phyloP scores from a whole-genome alignment of 2,329 filamentous ascomycete genomes.

The Colletotrichum lini region DNA sequence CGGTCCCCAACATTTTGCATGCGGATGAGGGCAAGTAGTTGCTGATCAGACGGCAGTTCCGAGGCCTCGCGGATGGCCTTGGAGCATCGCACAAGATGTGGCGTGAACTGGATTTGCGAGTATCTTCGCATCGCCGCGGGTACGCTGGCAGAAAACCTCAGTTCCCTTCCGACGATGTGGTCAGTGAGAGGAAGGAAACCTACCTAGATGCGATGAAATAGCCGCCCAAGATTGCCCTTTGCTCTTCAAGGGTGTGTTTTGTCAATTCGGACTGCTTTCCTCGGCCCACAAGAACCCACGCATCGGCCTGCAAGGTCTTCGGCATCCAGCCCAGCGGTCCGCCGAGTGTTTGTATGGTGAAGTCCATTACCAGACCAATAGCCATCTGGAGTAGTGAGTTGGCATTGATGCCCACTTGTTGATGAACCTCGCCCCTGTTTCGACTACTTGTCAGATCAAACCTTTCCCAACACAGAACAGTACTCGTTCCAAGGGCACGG shows the following conservation, averaged over 20 bases:
- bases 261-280: slow-evolving; percentile 38
- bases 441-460: not conserved
- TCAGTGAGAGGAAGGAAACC: not conserved
- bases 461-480: not conserved
- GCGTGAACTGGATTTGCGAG: slow-evolving; percentile 50
- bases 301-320: slow-evolving; percentile 52
- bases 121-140: slow-evolving; percentile 52
- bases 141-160: slow-evolving; percentile 30
- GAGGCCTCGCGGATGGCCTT: slow-evolving; percentile 46
- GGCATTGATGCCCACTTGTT: slow-evolving; percentile 53
- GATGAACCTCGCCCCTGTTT: slow-evolving; percentile 56
- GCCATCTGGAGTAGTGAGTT: slow-evolving; percentile 58
- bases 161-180: not conserved
- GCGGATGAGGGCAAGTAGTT: slow-evolving; percentile 51
- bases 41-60: slow-evolving; percentile 21
- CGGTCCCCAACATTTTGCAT: slow-evolving; percentile 54
- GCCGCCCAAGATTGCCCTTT: slow-evolving; percentile 57
- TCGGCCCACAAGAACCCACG: slow-evolving; percentile 46
- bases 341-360: slow-evolving; percentile 52
- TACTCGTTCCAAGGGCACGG: not conserved
- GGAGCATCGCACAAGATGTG: slow-evolving; percentile 54
- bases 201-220: slow-evolving; percentile 57
- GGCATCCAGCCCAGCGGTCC: slow-evolving; percentile 43
- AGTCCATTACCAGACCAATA: slow-evolving; percentile 54
- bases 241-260: slow-evolving; percentile 53